A percentile compares a stretch with the other conserved stretches of the same genome.
These are phyloP conservation scores for Epithemia pelagica DNA, from an alignment of 108 stramenopile genomes.

Conservation along the genomic window DNA sequence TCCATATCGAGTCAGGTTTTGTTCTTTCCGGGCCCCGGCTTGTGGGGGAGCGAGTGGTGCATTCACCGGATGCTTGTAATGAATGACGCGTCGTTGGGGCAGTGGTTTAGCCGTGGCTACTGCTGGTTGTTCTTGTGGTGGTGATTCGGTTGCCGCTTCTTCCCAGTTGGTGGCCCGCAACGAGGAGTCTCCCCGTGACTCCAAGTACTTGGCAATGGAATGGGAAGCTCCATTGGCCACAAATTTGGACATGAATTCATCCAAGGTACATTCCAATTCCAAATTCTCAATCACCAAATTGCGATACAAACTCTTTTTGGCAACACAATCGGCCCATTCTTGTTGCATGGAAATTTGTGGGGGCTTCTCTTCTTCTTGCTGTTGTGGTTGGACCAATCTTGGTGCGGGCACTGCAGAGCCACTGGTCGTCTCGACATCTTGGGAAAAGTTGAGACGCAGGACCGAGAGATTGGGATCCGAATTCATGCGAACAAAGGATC, in stretches of 20 bases:
- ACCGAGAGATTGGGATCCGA: conserved; percentile 10
- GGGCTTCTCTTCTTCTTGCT: not conserved
- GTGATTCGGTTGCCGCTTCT: not conserved
- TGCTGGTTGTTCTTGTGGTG: no score
- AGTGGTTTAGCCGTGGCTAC: conserved; percentile 7
- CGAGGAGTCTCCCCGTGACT: conserved; percentile 40
- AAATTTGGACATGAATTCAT: conserved; percentile 45
- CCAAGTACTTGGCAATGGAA: conserved; percentile 43
- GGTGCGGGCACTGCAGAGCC: not conserved
- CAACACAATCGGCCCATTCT: conserved; percentile 16
- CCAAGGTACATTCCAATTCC: conserved; percentile 33
- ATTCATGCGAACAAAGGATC: conserved; percentile 5
- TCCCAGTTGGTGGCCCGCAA: conserved; percentile 52
- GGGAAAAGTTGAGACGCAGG: not conserved
- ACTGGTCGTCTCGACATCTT: not conserved
- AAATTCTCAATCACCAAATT: conserved; percentile 18
- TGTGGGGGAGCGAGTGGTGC: conserved; percentile 80
- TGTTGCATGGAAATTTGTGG: not conserved
- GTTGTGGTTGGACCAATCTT: not conserved
- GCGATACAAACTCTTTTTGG: conserved; percentile 6
- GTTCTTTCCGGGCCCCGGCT: conserved; percentile 66
- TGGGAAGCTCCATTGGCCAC: conserved; percentile 43
- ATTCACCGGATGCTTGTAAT: conserved; percentile 73
- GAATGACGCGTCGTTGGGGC: conserved; percentile 37
- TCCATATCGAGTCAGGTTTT: conserved; percentile 44